Conservation (phyloP, 1,284 basidiomycete genomes). For the Cystobasidium pallidum region DNA sequence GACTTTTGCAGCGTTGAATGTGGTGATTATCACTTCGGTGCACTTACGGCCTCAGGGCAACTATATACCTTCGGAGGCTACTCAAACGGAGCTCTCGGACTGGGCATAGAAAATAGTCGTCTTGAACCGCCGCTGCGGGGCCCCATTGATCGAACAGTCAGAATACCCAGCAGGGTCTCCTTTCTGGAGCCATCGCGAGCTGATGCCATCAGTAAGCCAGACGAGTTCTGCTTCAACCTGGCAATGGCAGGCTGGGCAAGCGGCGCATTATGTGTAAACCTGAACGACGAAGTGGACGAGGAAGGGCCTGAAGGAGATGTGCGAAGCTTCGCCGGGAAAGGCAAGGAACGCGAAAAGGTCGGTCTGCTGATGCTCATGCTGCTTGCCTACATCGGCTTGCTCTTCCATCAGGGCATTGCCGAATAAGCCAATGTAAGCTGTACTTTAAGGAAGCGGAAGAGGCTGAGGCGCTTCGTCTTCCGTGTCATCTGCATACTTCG, state of each 20-base stretch:
- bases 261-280: slow-evolving; percentile 30
- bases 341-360: slow-evolving; percentile 27
- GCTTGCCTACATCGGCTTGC: not conserved
- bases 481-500: not conserved
- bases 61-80: slow-evolving; percentile 77
- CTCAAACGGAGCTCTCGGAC: slow-evolving; percentile 31
- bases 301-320: slow-evolving; percentile 3
- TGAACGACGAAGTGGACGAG: slow-evolving; percentile 14
- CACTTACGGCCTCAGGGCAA: slow-evolving; percentile 74
- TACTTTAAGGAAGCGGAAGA: not conserved
- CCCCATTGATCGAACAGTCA: not conserved
- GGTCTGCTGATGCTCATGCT: slow-evolving; percentile 2
- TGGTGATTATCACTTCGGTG: slow-evolving; percentile 87
- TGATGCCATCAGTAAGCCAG: slow-evolving; percentile 1
- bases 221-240: slow-evolving; percentile 41
- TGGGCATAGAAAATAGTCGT: slow-evolving; percentile 32
- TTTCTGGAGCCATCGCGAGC: slow-evolving; percentile 17
- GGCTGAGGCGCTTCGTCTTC: slow-evolving; percentile 19
- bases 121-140: slow-evolving; percentile 10
- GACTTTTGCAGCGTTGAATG: slow-evolving; percentile 46
- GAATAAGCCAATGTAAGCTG: not conserved
- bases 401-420: slow-evolving; percentile 2
- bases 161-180: slow-evolving; percentile 13
- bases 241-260: slow-evolving; percentile 39
- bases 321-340: not conserved